Conservation (phyloP, 164 flowering plant species). For the Magnolia sinica region DNA sequence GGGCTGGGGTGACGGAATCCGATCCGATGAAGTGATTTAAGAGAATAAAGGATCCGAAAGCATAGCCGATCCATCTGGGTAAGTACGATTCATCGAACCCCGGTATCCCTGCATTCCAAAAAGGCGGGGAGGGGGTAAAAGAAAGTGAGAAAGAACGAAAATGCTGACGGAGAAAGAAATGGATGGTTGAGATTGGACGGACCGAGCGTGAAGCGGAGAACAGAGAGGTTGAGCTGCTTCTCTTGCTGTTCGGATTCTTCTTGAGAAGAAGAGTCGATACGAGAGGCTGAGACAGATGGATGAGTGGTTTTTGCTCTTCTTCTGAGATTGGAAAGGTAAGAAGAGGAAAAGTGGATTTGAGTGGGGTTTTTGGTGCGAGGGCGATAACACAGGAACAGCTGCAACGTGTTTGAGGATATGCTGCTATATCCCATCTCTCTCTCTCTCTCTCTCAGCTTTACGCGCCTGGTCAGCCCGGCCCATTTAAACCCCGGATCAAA, state of each 20-base stretch:
- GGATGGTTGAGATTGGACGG: not conserved
- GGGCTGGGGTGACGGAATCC: slow-evolving; percentile 47
- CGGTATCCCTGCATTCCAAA: slow-evolving; percentile 57
- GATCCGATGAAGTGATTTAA: slow-evolving; percentile 68
- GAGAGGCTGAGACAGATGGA: not conserved
- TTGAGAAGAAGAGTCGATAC: slow-evolving; percentile 14
- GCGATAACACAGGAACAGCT: not conserved
- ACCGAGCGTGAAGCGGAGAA: slow-evolving; percentile 93
- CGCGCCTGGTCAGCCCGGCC: no score
- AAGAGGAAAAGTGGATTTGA: not conserved
- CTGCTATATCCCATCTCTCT: not conserved
- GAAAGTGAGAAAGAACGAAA: not conserved
- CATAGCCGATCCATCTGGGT: slow-evolving; percentile 83
- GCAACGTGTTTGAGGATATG: not conserved
- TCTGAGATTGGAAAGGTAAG: not conserved
- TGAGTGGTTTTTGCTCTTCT: not conserved
- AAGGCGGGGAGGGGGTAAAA: not conserved
- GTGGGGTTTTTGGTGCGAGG: not conserved
- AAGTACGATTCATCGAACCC: slow-evolving; percentile 88
- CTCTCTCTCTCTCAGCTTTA: not conserved
- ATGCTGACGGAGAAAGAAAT: not conserved
- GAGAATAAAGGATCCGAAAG: slow-evolving; percentile 61
- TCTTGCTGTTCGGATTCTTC: slow-evolving; percentile 19
- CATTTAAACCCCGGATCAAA: no score
- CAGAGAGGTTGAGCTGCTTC: slow-evolving; percentile 72